These are phyloP conservation scores for Telfairia occidentalis DNA, from an alignment of 331 rosid genomes.

Conservation along the genomic window DNA sequence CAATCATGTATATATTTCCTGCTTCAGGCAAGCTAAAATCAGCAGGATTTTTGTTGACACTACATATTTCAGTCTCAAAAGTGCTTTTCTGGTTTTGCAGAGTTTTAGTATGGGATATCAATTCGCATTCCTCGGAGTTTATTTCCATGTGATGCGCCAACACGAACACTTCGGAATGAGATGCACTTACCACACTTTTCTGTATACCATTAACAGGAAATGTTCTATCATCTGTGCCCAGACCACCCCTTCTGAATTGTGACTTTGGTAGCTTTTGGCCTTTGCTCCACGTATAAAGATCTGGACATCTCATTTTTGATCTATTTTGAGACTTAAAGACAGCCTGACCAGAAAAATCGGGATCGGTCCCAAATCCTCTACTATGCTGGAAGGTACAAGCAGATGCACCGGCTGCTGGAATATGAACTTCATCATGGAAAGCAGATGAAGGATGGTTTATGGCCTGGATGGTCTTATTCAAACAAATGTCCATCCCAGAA, in stretches of 20 bases:
- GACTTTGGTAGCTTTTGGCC: constrained; percentile 20
- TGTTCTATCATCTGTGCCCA: constrained; percentile 9
- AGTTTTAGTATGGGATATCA: constrained; percentile 29
- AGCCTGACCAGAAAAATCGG: constrained; percentile 31
- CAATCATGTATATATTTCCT: constrained; percentile 70
- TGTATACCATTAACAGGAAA: constrained; percentile 19
- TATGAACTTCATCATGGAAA: constrained; percentile 28
- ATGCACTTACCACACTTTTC: constrained; percentile 16
- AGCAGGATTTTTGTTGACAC: constrained; percentile 74
- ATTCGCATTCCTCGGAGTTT: constrained; percentile 22
- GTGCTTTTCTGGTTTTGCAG: constrained; percentile 27
- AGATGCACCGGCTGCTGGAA: constrained; percentile 36
- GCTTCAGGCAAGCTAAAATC: constrained; percentile 59
- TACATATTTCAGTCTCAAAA: constrained; percentile 33
- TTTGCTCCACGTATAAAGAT: constrained; percentile 26
- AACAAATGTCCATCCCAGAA: constrained; percentile 30
- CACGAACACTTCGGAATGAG: constrained; percentile 21
- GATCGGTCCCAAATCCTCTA: constrained; percentile 22
- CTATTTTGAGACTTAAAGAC: constrained; percentile 38
- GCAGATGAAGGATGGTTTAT: constrained; percentile 36
- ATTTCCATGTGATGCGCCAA: constrained; percentile 24
- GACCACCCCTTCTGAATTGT: constrained; percentile 13
- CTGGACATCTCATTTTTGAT: constrained; percentile 40
- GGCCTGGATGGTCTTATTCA: constrained; percentile 33
- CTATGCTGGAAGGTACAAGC: constrained; percentile 40